A percentile compares a stretch with the other conserved stretches of the same genome.
These are phyloP conservation scores for Tinospora cordifolia DNA, from an alignment of 164 flowering plant genomes.

Conservation along the genomic window DNA sequence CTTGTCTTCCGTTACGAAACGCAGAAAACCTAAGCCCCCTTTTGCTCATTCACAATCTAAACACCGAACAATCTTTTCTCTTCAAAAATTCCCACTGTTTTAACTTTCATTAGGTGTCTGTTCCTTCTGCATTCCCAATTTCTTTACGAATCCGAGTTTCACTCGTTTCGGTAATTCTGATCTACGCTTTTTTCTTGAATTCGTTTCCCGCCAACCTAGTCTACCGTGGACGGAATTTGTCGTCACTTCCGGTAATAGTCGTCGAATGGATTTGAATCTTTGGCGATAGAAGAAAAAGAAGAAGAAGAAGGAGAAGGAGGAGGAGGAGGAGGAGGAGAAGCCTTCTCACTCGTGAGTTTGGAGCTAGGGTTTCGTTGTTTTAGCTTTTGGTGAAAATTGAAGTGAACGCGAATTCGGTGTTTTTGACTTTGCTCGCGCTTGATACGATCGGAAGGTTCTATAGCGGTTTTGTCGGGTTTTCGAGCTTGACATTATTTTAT, in stretches of 20 bases:
- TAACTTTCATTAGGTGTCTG: not conserved
- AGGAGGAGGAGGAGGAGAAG: too few species aligned
- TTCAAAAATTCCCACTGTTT: not conserved
- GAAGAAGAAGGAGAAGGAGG: too few species aligned
- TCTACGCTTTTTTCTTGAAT: not conserved
- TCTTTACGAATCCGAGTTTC: not conserved
- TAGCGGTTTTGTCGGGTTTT: constrained; percentile 8
- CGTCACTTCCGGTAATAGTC: too few species aligned
- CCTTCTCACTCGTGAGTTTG: not conserved
- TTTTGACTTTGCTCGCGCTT: not conserved
- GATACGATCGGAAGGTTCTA: constrained; percentile 4
- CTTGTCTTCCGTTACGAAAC: too few species aligned
- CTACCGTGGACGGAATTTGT: too few species aligned
- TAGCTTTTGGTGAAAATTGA: not conserved
- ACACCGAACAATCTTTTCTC: too few species aligned
- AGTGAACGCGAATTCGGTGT: not conserved
- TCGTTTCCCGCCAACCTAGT: not conserved
- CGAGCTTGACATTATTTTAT: not conserved
- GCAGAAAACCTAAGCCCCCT: too few species aligned
- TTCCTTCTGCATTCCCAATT: not conserved
- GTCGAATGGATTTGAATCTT: not conserved
- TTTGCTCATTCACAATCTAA: not conserved
- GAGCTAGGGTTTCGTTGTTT: constrained; percentile 3
- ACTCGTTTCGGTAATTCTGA: not conserved
- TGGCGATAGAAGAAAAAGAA: not conserved